Evolutionary conservation across 352 stramenopile genomes (phyloP).

Genomic region (Pilasporangium apinafurcum): DNA sequence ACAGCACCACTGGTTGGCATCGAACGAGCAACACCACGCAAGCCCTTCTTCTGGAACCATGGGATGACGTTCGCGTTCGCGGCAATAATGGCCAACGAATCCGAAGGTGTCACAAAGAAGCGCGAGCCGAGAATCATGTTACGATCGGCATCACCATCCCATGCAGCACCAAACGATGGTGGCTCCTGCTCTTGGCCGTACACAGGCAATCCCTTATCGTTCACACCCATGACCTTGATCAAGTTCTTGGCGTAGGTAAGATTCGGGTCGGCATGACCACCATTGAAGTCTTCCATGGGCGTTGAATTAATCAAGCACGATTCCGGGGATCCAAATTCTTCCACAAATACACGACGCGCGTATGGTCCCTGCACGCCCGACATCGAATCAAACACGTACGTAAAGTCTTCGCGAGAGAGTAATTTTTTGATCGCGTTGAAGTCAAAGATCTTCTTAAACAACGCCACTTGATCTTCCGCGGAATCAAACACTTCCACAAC

Average conservation of each 20-base stretch:
- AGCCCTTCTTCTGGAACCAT: conserved; percentile 92
- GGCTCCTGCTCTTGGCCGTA: conserved; percentile 69
- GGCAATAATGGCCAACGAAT: conserved; percentile 98
- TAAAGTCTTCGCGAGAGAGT: conserved; percentile 90
- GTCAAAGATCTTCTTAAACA: conserved; percentile 98
- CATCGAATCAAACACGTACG: conserved; percentile 97
- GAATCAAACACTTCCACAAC: conserved; percentile 97
- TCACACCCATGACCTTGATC: conserved; percentile 95
- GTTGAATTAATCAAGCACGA: conserved; percentile 89
- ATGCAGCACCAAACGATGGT: conserved; percentile 91
- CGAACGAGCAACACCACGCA: conserved; percentile 94
- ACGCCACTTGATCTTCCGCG: conserved; percentile 92
- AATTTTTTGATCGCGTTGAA: conserved; percentile 93
- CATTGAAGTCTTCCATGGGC: conserved; percentile 96
- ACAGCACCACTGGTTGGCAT: conserved; percentile 98
- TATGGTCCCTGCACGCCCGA: conserved; percentile 97
- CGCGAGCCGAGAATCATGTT: conserved; percentile 98
- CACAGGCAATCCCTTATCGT: conserved; percentile 70
- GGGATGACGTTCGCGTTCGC: conserved; percentile 96
- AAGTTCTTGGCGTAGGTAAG: conserved; percentile 97
- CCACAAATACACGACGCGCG: conserved; percentile 93
- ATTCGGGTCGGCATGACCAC: conserved; percentile 98
- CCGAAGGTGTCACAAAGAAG: conserved; percentile 99
- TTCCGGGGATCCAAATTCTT: conserved; percentile 89
- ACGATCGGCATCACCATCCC: conserved; percentile 97